Conservation (phyloP, 352 stramenopile species). For the Phytophthora multivora region DNA sequence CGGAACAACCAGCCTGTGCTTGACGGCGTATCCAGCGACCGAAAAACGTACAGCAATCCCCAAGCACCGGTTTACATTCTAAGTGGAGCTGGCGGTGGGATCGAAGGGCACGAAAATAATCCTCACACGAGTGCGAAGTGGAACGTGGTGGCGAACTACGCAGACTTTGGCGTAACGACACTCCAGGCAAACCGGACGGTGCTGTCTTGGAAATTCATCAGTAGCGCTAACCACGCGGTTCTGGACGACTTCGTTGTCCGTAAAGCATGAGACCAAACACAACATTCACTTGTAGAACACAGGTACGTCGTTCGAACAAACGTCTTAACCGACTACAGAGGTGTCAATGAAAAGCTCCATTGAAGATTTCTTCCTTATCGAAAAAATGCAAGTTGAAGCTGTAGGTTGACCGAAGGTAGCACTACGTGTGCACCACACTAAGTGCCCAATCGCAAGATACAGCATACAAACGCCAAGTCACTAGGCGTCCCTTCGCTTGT, state of each 20-base stretch:
- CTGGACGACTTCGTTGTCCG: conserved; percentile 37
- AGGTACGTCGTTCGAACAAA: not conserved
- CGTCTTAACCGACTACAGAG: too few relatives aligned
- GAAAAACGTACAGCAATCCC: conserved; percentile 34
- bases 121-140: conserved; percentile 18
- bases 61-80: conserved; percentile 43
- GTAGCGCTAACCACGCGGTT: conserved; percentile 16
- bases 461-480: conserved; percentile 33
- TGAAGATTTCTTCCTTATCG: too few relatives aligned
- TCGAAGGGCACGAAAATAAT: conserved; percentile 29
- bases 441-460: conserved; percentile 13
- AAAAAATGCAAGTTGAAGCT: conserved; percentile 1
- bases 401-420: conserved; percentile 4
- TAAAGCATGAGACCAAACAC: conserved; percentile 13
- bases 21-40: conserved; percentile 31
- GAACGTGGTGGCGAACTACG: conserved; percentile 35
- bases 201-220: conserved; percentile 41
- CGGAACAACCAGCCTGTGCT: conserved; percentile 18
- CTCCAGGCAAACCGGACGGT: conserved; percentile 25
- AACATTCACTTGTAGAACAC: not conserved
- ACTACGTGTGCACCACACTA: not conserved
- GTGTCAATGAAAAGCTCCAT: too few relatives aligned
- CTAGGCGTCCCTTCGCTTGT: conserved; percentile 25
- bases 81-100: conserved; percentile 28
- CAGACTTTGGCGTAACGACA: conserved; percentile 32